These are phyloP conservation scores for Boletus rubroflammeus DNA, from an alignment of 768 basidiomycete genomes.

Conservation along the genomic window DNA sequence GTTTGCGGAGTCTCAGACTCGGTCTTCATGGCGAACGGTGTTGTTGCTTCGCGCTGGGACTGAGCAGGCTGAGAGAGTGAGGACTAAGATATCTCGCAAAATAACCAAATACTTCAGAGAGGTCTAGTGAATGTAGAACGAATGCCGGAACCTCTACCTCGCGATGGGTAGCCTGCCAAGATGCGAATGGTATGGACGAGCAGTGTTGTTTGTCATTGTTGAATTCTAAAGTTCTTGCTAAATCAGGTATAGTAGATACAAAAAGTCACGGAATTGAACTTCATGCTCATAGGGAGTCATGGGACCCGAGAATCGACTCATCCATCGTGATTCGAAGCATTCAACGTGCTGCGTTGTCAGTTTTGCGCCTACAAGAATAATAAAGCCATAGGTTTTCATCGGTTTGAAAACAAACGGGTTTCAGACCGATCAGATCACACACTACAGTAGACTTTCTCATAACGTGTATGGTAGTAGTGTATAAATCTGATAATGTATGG, in stretches of 20 bases:
- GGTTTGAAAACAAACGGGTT: neutral
- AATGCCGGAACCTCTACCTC: neutral
- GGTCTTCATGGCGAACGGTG: constrained; percentile 36
- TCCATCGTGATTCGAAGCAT: no score
- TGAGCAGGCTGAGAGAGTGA: neutral
- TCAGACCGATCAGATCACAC: neutral
- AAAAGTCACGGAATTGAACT: no score
- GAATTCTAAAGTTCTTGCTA: constrained; percentile 18
- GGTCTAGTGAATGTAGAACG: neutral
- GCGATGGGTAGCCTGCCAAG: neutral
- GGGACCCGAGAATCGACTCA: no score
- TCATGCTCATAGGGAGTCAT: no score
- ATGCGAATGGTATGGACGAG: constrained; percentile 4
- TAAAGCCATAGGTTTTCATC: neutral
- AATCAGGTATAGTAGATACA: constrained; percentile 1
- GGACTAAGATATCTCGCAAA: neutral
- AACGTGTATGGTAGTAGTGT: no score
- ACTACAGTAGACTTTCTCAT: no score
- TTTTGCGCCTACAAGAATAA: no score
- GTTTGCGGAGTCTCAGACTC: constrained; percentile 38
- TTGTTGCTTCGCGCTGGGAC: neutral
- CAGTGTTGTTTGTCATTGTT: constrained; percentile 19
- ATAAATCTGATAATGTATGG: no score
- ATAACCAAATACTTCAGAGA: neutral
- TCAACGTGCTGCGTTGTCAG: no score